A percentile compares a stretch with the other conserved stretches of the same genome.
Evolutionary conservation across 805 yeast genomes (phyloP).

Genomic region (Suhomyces xylopsoci): DNA sequence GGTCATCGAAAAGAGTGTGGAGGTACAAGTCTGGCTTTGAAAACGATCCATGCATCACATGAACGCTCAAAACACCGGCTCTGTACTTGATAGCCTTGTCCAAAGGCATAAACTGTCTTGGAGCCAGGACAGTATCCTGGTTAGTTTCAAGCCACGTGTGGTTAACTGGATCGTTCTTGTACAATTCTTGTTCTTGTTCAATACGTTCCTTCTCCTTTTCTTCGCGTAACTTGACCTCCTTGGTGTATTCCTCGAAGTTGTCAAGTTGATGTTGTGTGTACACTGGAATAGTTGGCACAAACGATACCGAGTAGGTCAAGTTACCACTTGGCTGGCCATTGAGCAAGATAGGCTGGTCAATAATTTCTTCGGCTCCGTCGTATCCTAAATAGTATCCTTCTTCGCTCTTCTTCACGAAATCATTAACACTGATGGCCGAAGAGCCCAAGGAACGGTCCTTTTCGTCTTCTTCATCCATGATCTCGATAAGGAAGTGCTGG

Average conservation of each 20-base stretch:
- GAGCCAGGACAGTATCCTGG: constrained; percentile 32
- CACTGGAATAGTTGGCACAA: constrained; percentile 63
- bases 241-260: constrained; percentile 40
- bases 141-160: constrained; percentile 62
- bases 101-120: constrained; percentile 46
- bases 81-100: constrained; percentile 53
- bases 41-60: constrained; percentile 49
- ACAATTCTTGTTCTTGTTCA: constrained; percentile 47
- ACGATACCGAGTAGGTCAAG: constrained; percentile 54
- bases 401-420: constrained; percentile 46
- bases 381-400: constrained; percentile 47
- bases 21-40: constrained; percentile 48
- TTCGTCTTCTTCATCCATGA: constrained; percentile 67
- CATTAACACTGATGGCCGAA: constrained; percentile 47
- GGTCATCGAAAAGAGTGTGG: constrained; percentile 65
- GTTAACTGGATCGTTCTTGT: constrained; percentile 54
- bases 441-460: constrained; percentile 66
- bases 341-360: constrained; percentile 43
- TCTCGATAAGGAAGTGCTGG: constrained; percentile 55
- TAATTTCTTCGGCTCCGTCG: constrained; percentile 49
- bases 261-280: constrained; percentile 55
- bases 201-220: constrained; percentile 42
- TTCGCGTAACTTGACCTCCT: constrained; percentile 36
- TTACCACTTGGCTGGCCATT: constrained; percentile 44
- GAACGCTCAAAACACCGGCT: constrained; percentile 61